Evolutionary conservation across 225 moss, liverwort and hornwort species (phyloP), one percentile per base, ranked within the genome.

Genomic region (Marchantia paleacea): DNA sequence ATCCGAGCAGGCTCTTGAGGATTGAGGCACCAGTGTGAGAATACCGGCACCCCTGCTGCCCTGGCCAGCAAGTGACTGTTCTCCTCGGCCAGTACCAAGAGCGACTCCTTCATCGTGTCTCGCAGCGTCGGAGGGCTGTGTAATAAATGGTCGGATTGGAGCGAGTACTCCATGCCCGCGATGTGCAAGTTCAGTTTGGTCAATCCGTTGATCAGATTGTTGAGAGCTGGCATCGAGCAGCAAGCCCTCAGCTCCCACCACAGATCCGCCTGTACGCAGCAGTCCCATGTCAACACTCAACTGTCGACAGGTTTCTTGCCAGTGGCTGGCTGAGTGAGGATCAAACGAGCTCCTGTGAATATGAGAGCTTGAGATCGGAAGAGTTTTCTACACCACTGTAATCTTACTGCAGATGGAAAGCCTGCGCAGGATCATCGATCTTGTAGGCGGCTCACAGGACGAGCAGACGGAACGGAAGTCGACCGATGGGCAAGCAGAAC

Each of bases 91-190:
- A 88, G 22, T 52, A 39, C 78, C 69, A 60, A 80, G 19, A 88
- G 67, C 24, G 85, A 78, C 75, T 78, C 82, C 69, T 85, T 80
- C 47, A 88, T 55, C 63, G 77, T 74, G 52, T 50, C 55, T 57
- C 87, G 80, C 10, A 88, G 73, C 22, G 75, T n/a, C 15, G 8
- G 51, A 72, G 85, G 80, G 15, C 82, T 83, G 24, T 85, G 82
- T 60, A 88, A 65, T 51, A 88, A 78, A 77, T 82, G 77, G 26
- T 81, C 64, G 25, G 87, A 88, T 58, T 71, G 77, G 39, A 88
- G 85, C 58, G 87, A 82, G 57, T 80, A 63, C 55, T 84, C 82
- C 87, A 88, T 88, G 75, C 87, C 87, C 73, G 85, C 80, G 71
- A 88, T 78, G 80, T 88, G 85, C 12, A 88, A 80, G 30, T 85